Percentiles rank a stretch among this genome's conserved stretches.
These are phyloP conservation scores for Vickermania spadyakhi DNA, from an alignment of 208 protist genomes.

Conservation along the genomic window DNA sequence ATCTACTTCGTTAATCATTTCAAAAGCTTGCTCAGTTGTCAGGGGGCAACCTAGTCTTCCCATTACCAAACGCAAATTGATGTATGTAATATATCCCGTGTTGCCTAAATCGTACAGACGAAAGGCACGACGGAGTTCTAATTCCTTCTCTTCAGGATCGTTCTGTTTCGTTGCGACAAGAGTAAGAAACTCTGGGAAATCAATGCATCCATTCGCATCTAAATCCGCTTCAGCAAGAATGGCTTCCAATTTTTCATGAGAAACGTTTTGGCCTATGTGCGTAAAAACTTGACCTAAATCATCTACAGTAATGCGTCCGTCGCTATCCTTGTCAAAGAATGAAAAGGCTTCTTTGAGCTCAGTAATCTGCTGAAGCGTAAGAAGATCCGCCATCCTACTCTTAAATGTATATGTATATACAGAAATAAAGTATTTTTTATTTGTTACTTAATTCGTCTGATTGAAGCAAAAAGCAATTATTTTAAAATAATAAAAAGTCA, in stretches of 20 bases:
- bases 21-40: conserved; percentile 82
- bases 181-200: conserved; percentile 96
- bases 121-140: conserved; percentile 90
- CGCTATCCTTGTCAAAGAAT: conserved; percentile 98
- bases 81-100: conserved; percentile 88
- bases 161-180: conserved; percentile 84
- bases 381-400: conserved; percentile 75
- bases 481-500: conserved; percentile 1
- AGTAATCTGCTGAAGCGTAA: conserved; percentile 98
- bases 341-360: conserved; percentile 99
- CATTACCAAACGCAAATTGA: conserved; percentile 91
- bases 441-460: too few species aligned
- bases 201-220: conserved; percentile 97
- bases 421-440: too few species aligned
- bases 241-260: conserved; percentile 85
- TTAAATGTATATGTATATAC: too few species aligned
- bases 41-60: conserved; percentile 88
- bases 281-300: conserved; percentile 99
- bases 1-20: conserved; percentile 90
- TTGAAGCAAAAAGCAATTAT: neutral
- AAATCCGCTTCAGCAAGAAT: conserved; percentile 97
- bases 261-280: conserved; percentile 96
- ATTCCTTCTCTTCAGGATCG: conserved; percentile 86
- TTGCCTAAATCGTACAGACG: conserved; percentile 92
- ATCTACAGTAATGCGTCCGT: conserved; percentile 97